phyloP scores from a whole-genome alignment of 106 monocot genomes.

The Posidonia australis region DNA sequence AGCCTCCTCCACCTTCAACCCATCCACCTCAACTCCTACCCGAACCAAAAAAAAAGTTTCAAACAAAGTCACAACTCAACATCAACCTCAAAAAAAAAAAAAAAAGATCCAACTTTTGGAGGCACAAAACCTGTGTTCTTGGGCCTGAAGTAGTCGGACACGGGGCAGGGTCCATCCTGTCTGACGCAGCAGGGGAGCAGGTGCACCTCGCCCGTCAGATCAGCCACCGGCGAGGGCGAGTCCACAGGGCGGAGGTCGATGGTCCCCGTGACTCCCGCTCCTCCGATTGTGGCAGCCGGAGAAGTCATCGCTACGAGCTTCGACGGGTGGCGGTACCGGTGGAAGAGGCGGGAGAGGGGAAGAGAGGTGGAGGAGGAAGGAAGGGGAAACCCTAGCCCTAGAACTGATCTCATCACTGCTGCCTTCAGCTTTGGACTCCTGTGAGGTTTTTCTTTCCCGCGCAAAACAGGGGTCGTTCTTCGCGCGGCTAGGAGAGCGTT shows the following conservation, averaged over 20 bases:
- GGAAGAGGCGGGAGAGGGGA: not conserved
- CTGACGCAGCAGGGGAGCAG: conserved; percentile 24
- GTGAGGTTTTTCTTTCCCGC: too few species aligned
- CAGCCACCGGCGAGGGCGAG: not conserved
- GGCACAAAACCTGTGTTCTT: conserved; percentile 6
- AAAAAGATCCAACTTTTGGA: not conserved
- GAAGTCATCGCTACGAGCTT: not conserved
- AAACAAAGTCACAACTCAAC: not conserved
- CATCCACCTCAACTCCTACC: conserved; percentile 13
- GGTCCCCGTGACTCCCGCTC: not conserved
- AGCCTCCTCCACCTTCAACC: conserved; percentile 19
- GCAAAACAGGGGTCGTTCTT: too few species aligned
- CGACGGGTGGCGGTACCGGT: not conserved
- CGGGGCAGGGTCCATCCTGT: conserved; percentile 15
- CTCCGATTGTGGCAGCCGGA: not conserved
- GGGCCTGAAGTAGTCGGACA: conserved; percentile 24
- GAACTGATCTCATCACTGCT: too few species aligned
- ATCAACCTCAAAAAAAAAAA: not conserved
- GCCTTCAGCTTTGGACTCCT: too few species aligned
- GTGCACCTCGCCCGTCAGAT: conserved; percentile 19
- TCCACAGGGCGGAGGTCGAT: not conserved
- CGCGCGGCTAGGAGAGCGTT: not conserved
- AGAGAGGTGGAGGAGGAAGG: not conserved
- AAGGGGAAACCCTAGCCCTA: too few species aligned
- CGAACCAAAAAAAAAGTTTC: not conserved